Base-by-base conservation (phyloP, 164 flowering plant species). In the Chimonanthus praecox region DNA sequence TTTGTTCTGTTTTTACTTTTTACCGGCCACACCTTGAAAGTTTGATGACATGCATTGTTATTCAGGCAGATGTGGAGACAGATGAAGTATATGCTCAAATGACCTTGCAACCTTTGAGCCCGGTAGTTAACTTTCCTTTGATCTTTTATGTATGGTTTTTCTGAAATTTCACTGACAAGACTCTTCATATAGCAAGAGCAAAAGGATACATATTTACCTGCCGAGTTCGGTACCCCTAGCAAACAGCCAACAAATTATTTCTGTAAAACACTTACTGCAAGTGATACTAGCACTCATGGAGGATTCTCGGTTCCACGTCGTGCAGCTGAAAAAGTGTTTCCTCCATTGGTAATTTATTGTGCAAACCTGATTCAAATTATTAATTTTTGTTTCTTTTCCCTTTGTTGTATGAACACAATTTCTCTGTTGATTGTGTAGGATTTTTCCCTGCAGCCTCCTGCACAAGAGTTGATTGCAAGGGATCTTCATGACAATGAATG, bases 291-390 rank as follows among this genome's bases (percentile, higher is more conserved):
- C 75, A 93, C 97, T 65, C 98, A 93, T 86, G 98, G 98, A 60
- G 98, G 98, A 60, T 93, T 93, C 72, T 93, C 98, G 64, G 98
- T 93, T 70, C 98, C 98, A 72, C 94, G 98, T 10, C 88, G 98
- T 48, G 97, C 98, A 2, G 97, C 98, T 63, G 97, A 93, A 67
- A 93, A 90, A 85, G 97, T 91, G 64, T 93, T 93, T 69, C 97
- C 98, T 71, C 95, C 98, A 47, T 64, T 93, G 91, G 97, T 91
- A 83, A 47, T 49, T 73, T 49, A 18, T 49, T 70, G 69, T 75
- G 46, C 72, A 64, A 51, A 63, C 49, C 67, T 45, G 49, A 72
- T 54, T 70, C 64, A 47, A 46, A 62, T 20, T 67, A 21, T 13
- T 2, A n/a, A 3, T 67, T 0, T 47, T 6, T 18, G n/a, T 66